phyloP scores from a whole-genome alignment of 768 basidiomycete genomes.

The Dacryopinax spathularia region DNA sequence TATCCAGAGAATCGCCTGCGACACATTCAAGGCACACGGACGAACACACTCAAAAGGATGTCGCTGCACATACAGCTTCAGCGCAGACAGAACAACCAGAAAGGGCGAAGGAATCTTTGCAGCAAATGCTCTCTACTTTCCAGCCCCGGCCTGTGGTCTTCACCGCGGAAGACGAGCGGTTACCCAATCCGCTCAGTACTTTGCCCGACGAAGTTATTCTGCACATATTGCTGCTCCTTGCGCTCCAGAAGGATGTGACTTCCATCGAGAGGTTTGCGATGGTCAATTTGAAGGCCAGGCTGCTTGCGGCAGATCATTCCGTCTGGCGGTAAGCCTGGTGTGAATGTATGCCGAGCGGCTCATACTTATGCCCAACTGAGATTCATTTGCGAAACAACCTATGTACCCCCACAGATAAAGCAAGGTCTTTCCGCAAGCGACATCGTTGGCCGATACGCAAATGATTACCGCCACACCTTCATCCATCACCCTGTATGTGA shows the following conservation, averaged over 20 bases:
- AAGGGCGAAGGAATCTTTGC: not conserved
- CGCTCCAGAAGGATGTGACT: slow-evolving; percentile 31
- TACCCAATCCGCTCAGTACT: slow-evolving; percentile 37
- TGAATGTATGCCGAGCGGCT: not conserved
- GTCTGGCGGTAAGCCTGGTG: slow-evolving; percentile 52
- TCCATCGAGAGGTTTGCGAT: slow-evolving; percentile 64
- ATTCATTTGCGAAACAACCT: slow-evolving; percentile 29
- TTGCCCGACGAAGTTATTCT: slow-evolving; percentile 70
- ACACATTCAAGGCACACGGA: slow-evolving; percentile 27
- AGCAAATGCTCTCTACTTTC: not conserved
- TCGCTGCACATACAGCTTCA: not conserved
- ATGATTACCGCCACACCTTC: slow-evolving; percentile 60
- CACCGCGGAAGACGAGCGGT: slow-evolving; percentile 52
- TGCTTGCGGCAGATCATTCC: slow-evolving; percentile 50
- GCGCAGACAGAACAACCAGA: not conserved
- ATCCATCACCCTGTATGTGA: slow-evolving; percentile 56
- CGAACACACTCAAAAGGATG: not conserved
- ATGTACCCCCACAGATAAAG: slow-evolving; percentile 62
- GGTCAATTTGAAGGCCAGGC: slow-evolving; percentile 57
- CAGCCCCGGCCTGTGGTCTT: slow-evolving; percentile 28
- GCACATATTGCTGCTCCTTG: slow-evolving; percentile 45
- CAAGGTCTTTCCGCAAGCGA: slow-evolving; percentile 35
- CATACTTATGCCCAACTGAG: not conserved
- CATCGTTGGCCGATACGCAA: slow-evolving; percentile 39
- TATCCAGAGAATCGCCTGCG: slow-evolving; percentile 21